Evolutionary conservation across 83 land plant species (phyloP).

Genomic region (Diphasiastrum complanatum): DNA sequence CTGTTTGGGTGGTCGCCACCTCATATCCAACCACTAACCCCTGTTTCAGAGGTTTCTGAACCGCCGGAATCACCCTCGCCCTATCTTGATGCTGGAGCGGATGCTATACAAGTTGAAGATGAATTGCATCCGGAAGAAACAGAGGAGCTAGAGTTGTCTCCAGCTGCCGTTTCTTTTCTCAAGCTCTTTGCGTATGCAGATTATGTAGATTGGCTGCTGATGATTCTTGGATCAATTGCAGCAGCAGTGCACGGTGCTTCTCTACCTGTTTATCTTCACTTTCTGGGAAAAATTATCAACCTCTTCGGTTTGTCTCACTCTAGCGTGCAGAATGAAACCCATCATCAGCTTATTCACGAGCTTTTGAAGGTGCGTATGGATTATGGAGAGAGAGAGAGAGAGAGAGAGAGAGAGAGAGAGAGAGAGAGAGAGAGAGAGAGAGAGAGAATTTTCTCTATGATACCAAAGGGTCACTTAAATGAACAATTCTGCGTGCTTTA

Average conservation of each 20-base stretch:
- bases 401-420: too few species aligned
- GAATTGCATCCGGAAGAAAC: constrained; percentile 3
- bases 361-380: constrained; percentile 7
- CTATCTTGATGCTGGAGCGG: constrained; percentile 48
- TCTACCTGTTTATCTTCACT: constrained; percentile 78
- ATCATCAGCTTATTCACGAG: too few species aligned
- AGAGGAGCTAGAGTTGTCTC: constrained; percentile 48
- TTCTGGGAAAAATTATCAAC: constrained; percentile 75
- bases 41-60: constrained; percentile 98
- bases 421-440: too few species aligned
- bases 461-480: too few species aligned
- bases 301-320: too few species aligned
- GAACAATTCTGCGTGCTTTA: too few species aligned
- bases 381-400: too few species aligned
- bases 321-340: too few species aligned
- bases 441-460: too few species aligned
- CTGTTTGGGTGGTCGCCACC: constrained; percentile 99
- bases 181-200: constrained; percentile 86
- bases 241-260: constrained; percentile 95
- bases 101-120: constrained; percentile 14
- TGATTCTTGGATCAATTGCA: constrained; percentile 79
- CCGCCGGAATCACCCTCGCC: constrained; percentile 99
- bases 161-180: constrained; percentile 93
- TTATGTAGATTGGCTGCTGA: constrained; percentile 70
- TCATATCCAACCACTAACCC: constrained; percentile 95